Base-by-base conservation (phyloP, 1,284 basidiomycete genomes). In the Cutaneotrichosporon cutaneum region DNA sequence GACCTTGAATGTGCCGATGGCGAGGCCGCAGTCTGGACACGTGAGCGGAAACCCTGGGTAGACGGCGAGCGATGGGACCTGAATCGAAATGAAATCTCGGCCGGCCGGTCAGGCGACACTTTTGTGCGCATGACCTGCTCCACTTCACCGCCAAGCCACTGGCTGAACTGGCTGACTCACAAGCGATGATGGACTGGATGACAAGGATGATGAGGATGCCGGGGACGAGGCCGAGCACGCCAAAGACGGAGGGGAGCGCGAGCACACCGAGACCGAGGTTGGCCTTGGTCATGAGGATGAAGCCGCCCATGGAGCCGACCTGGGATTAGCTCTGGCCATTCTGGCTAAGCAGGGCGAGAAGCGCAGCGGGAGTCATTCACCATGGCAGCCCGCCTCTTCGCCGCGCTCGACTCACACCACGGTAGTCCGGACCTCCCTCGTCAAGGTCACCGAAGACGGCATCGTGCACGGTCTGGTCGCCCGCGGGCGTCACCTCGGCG, bases 261-360 rank as follows among this genome's bases (percentile, higher is more conserved):
- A 74, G 62, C 8, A 76, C 73, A 61, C 73, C 74, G 27, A 76
- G 64, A 55, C 71, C 75, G 39, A 77, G 70, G 63, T 74, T 72
- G 16, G 69, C 66, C 65, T 70, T 65, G 48, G 72, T 67, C 65
- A 67, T 67, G 42, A 75, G 65, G 30, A 69, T 66, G 48, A 64
- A 50, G 62, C 62, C 14, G 60, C 66, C 54, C 42, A 42, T 32
- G 63, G 64, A 6, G 60, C 70, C 47, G 65, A 65, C 30, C 60
- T 65, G 45, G 9, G 22, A 18, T 56, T 32, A 33, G 26, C 27
- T 24, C 54, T 56, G 24, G 52, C 39, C 36, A 50, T 30, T 13
- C 13, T 5, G 45, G 21, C 8, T 30, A 24, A 13, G 21, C 7
- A 10, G 44, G n/a, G n/a, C n/a, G 26, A 11, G 7, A 33, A n/a